Evolutionary conservation across 345 rosid species (phyloP), one percentile per base, ranked within the genome.

Genomic region (Salix arbutifolia): DNA sequence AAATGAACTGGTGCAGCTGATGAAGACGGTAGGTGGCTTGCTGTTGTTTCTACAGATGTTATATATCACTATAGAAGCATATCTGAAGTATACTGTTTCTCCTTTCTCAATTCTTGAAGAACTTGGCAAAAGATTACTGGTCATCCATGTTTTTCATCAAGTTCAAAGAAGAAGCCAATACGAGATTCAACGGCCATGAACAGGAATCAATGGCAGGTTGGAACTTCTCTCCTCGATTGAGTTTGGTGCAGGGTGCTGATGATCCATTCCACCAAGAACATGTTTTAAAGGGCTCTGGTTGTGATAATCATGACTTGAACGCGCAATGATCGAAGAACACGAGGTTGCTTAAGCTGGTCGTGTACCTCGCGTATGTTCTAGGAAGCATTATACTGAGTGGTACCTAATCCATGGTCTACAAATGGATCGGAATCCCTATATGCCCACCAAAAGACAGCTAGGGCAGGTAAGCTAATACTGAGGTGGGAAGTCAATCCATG

Each of bases 221-320:
- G 90, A 85, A 83, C 84, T 87, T 85, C 82, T 89, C 97, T 72
- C 97, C 98, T 23, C 85, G 95, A 80, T 64, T 86, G 82, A 94
- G 98, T 67, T 87, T 89, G 48, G 94, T 91, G 31, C 91, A 85
- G 78, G 90, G 94, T 26, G 74, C 81, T 48, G 95, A 94, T 60
- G 94, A 94, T 85, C 98, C 98, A 71, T 94, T 94, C 79, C 88
- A 84, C 73, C 94, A 86, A 52, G 96, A 92, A 79, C 89, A 87
- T 73, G 72, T 80, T 77, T 70, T 82, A 6, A 90, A 84, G 85
- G 80, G 84, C 82, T 86, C 87, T 2, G 69, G 67, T 71, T 70
- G 65, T 65, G 33, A 68, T 62, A 65, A 31, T 52, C 70, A 71
- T 44, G 76, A 72, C 42, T 56, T 50, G 28, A 4, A 73, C 31